Percentiles rank a stretch among this genome's conserved stretches.
These are phyloP conservation scores for Talaromyces sp. DNA, from an alignment of 2,329 filamentous ascomycete genomes.

Conservation along the genomic window DNA sequence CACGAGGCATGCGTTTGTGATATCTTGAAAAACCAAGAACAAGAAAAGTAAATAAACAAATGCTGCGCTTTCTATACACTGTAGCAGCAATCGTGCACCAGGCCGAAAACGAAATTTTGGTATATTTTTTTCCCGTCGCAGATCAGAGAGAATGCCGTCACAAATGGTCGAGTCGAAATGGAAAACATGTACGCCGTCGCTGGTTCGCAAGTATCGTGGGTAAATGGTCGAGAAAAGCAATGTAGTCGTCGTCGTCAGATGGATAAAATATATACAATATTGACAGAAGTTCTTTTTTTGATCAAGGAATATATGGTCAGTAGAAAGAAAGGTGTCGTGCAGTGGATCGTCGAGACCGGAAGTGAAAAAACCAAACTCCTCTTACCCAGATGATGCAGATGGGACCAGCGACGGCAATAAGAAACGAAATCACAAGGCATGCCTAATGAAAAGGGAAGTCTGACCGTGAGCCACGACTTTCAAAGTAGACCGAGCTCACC, in stretches of 20 bases:
- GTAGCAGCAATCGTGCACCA: slow-evolving; percentile 31
- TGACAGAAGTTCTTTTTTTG: slow-evolving; percentile 14
- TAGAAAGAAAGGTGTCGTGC: slow-evolving; percentile 11
- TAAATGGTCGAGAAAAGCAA: slow-evolving; percentile 24
- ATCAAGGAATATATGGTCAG: slow-evolving; percentile 4
- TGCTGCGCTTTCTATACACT: slow-evolving; percentile 41
- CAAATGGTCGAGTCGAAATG: slow-evolving; percentile 24
- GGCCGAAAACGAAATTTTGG: slow-evolving; percentile 27
- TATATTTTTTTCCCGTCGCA: slow-evolving; percentile 34
- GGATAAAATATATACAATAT: slow-evolving; percentile 18
- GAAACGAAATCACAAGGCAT: slow-evolving; percentile 25
- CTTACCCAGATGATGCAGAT: slow-evolving; percentile 32
- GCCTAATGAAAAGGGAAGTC: slow-evolving; percentile 28
- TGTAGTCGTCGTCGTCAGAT: slow-evolving; percentile 23
- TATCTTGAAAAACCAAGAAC: slow-evolving; percentile 14
- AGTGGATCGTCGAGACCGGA: slow-evolving; percentile 17
- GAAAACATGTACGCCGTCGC: slow-evolving; percentile 41
- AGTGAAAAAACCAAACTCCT: neutral
- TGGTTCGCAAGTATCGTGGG: slow-evolving; percentile 23
- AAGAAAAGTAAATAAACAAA: slow-evolving; percentile 29
- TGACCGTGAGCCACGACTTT: slow-evolving; percentile 24
- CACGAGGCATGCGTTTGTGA: slow-evolving; percentile 32
- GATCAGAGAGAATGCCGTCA: slow-evolving; percentile 25
- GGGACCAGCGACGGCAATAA: slow-evolving; percentile 28
- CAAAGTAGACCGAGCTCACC: slow-evolving; percentile 30